These are phyloP conservation scores for Marasmius oreades DNA, from an alignment of 1,284 basidiomycete species.

Conservation along the genomic window DNA sequence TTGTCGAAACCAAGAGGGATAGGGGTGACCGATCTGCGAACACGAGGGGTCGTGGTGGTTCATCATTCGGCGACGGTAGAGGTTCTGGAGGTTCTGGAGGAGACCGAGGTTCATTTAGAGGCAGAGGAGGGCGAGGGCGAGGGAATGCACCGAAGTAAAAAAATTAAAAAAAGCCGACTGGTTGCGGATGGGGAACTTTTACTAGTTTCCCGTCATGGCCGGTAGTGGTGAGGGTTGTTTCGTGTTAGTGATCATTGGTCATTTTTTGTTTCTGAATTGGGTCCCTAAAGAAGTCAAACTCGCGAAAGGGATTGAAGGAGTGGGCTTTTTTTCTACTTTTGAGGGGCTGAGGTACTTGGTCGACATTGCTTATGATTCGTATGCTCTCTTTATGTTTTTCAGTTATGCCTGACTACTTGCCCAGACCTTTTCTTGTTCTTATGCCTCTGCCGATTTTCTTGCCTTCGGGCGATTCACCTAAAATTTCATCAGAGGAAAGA, in stretches of 20 bases:
- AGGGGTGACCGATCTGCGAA: constrained; percentile 66
- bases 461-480: neutral
- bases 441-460: neutral
- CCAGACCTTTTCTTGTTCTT: neutral
- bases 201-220: neutral
- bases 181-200: too few relatives aligned
- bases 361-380: neutral
- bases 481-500: neutral
- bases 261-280: neutral
- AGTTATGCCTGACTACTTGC: neutral
- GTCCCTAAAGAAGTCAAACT: neutral
- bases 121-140: constrained; percentile 1
- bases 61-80: constrained; percentile 30
- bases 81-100: constrained; percentile 25
- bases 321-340: neutral
- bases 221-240: neutral
- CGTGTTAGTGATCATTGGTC: neutral
- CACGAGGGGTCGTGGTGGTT: constrained; percentile 45
- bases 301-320: neutral
- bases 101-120: neutral
- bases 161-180: neutral
- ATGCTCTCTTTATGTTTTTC: neutral
- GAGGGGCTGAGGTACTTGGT: neutral
- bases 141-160: neutral
- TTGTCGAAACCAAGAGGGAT: constrained; percentile 89